These are phyloP conservation scores for Choiromyces venosus DNA, from an alignment of 495 filamentous ascomycete species.

Conservation along the genomic window DNA sequence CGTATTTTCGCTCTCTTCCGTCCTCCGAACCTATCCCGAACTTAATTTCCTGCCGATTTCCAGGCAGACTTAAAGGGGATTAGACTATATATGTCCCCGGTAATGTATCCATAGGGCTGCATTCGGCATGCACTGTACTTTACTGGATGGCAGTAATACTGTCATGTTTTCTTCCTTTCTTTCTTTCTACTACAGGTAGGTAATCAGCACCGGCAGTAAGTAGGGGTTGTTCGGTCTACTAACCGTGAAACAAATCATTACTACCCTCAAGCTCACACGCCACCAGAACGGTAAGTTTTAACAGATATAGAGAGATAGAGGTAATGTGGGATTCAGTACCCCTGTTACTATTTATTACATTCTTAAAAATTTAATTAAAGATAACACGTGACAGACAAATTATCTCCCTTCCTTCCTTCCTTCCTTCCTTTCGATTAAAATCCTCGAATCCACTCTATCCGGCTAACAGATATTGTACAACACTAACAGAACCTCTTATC, in stretches of 20 bases:
- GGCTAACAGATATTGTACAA: neutral
- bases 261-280: neutral
- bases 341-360: neutral
- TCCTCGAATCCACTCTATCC: too few species aligned
- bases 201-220: too few species aligned
- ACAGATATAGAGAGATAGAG: neutral
- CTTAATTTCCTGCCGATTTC: too few species aligned
- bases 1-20: too few species aligned
- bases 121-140: neutral
- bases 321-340: neutral
- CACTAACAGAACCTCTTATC: slow-evolving; percentile 22
- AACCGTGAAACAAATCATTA: too few species aligned
- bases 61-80: too few species aligned
- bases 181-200: neutral
- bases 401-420: too few species aligned
- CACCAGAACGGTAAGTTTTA: neutral
- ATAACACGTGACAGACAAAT: neutral
- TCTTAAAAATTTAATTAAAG: neutral
- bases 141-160: neutral
- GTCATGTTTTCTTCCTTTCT: neutral
- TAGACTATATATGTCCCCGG: neutral
- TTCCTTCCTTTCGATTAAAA: too few species aligned
- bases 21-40: too few species aligned
- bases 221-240: too few species aligned
- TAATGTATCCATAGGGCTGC: neutral